Conservation (phyloP, 2,329 filamentous ascomycete genomes). For the Claviceps capensis region DNA sequence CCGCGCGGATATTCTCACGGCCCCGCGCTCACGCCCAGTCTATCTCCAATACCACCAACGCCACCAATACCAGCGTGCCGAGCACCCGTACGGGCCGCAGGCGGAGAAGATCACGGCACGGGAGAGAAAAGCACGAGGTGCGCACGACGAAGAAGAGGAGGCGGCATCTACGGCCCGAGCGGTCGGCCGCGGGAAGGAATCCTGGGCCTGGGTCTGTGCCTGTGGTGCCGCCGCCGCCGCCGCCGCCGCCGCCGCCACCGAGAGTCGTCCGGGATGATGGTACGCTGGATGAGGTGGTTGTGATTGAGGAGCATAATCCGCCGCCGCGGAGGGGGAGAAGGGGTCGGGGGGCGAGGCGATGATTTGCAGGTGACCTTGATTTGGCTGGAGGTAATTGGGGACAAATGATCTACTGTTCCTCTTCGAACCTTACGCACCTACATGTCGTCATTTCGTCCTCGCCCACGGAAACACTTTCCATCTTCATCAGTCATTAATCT, state of each 20-base stretch:
- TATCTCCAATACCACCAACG: not conserved
- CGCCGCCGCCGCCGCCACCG: slow-evolving; percentile 14
- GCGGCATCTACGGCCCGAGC: slow-evolving; percentile 8
- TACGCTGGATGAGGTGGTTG: slow-evolving; percentile 22
- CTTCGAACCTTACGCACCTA: too few relatives aligned
- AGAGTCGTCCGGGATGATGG: slow-evolving; percentile 15
- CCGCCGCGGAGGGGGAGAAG: slow-evolving; percentile 11
- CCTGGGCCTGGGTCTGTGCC: too few relatives aligned
- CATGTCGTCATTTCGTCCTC: too few relatives aligned
- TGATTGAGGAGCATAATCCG: slow-evolving; percentile 21
- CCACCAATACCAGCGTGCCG: slow-evolving; percentile 6
- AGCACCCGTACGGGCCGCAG: slow-evolving; percentile 7
- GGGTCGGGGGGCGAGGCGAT: slow-evolving; percentile 9
- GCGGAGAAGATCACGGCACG: slow-evolving; percentile 5
- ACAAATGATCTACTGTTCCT: too few relatives aligned
- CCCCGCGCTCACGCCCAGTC: not conserved
- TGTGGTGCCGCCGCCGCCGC: slow-evolving; percentile 6
- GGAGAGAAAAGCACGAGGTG: slow-evolving; percentile 17
- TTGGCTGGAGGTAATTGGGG: too few relatives aligned
- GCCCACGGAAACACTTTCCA: too few relatives aligned
- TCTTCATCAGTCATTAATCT: too few relatives aligned
- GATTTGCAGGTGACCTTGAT: too few relatives aligned
- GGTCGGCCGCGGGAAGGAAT: too few relatives aligned
- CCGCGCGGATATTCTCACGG: slow-evolving; percentile 1
- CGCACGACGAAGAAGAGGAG: slow-evolving; percentile 11